These are phyloP conservation scores for Didymella pinodella DNA, from an alignment of 2,329 filamentous ascomycete genomes.

Conservation along the genomic window DNA sequence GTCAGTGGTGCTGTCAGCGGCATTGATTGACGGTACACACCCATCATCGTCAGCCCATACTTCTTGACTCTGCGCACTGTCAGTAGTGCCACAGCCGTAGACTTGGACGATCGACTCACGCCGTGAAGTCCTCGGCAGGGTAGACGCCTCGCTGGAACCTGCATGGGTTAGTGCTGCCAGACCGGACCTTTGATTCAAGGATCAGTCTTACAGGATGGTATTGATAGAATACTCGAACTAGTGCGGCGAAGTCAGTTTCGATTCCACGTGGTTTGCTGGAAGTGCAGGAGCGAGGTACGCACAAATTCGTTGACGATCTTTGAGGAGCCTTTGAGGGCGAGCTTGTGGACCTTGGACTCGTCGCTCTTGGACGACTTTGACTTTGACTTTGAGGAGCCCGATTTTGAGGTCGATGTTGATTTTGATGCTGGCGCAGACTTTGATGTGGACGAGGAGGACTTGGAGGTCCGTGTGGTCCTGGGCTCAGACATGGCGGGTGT, in stretches of 20 bases:
- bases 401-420: conserved; percentile 17
- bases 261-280: not conserved
- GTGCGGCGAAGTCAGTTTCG: conserved; percentile 22
- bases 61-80: conserved; percentile 78
- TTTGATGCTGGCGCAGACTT: conserved; percentile 16
- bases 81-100: conserved; percentile 14
- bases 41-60: conserved; percentile 98
- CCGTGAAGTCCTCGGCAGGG: conserved; percentile 94
- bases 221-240: conserved; percentile 98
- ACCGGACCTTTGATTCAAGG: not conserved
- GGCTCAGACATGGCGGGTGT: conserved; percentile 42
- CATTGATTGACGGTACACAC: conserved; percentile 54
- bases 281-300: conserved; percentile 52
- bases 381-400: conserved; percentile 19
- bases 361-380: conserved; percentile 60
- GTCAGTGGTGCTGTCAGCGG: conserved; percentile 26
- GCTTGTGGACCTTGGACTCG: conserved; percentile 92
- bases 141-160: conserved; percentile 86
- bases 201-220: conserved; percentile 77
- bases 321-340: conserved; percentile 83
- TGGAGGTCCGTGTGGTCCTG: conserved; percentile 31
- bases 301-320: conserved; percentile 97
- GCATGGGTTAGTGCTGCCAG: conserved; percentile 27
- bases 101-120: conserved; percentile 63
- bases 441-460: conserved; percentile 13